Percentiles rank a stretch among this genome's conserved stretches.
phyloP scores from a whole-genome alignment of 768 basidiomycete genomes.

The Amanita exitialis region DNA sequence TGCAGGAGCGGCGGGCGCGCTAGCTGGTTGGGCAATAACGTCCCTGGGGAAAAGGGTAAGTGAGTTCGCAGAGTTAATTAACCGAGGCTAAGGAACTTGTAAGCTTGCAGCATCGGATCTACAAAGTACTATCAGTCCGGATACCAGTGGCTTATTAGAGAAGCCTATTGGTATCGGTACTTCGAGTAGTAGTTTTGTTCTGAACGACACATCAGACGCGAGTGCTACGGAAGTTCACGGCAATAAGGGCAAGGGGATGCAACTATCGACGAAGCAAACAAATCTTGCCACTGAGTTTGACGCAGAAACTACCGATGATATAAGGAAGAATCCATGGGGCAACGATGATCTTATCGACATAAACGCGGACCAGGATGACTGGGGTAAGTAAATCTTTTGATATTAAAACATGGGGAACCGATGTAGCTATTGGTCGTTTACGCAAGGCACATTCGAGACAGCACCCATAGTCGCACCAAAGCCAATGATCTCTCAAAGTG shows the following conservation, averaged over 20 bases:
- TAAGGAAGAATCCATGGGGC: constrained; percentile 54
- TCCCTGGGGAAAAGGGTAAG: constrained; percentile 75
- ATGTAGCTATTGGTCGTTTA: background rate
- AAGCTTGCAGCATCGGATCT: constrained; percentile 68
- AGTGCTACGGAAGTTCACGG: background rate
- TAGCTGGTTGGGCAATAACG: constrained; percentile 96
- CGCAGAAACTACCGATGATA: constrained; percentile 34
- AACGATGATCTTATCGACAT: constrained; percentile 84
- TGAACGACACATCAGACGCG: background rate
- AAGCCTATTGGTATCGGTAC: background rate
- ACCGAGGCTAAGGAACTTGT: background rate
- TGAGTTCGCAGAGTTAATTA: background rate
- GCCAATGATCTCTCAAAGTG: background rate
- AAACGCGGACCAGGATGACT: constrained; percentile 88
- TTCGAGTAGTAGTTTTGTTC: background rate
- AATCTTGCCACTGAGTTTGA: constrained; percentile 21
- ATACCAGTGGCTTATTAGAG: constrained; percentile 24
- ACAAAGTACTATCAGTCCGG: constrained; percentile 51
- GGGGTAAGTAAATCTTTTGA: constrained; percentile 55
- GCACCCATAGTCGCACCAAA: constrained; percentile 21
- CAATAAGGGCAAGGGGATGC: constrained; percentile 46
- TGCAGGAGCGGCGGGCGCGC: constrained; percentile 81
- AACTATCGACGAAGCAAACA: constrained; percentile 49
- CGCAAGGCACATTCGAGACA: constrained; percentile 67
- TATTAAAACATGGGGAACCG: background rate